phyloP scores from a whole-genome alignment of 31 red algal species.

The Endocladia muricata region DNA sequence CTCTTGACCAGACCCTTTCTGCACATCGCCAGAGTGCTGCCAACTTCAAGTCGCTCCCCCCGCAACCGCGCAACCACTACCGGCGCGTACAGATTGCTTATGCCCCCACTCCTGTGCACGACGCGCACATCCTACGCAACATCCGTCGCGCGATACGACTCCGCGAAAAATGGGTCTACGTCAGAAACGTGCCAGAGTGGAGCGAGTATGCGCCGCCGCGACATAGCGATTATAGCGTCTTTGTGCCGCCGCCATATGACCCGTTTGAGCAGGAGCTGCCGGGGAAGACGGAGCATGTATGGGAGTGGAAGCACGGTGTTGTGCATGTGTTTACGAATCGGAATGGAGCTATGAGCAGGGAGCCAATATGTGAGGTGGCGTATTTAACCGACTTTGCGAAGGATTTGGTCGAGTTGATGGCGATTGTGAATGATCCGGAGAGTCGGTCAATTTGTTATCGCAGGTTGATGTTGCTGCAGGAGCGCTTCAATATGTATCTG shows the following conservation, averaged over 20 bases:
- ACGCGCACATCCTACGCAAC: background rate
- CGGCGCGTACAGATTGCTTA: constrained; percentile 19
- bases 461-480: constrained; percentile 61
- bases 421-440: constrained; percentile 75
- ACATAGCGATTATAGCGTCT: constrained; percentile 22
- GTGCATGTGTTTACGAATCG: constrained; percentile 48
- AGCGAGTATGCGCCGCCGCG: constrained; percentile 3
- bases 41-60: constrained; percentile 41
- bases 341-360: constrained; percentile 17
- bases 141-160: constrained; percentile 52
- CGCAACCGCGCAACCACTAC: constrained; percentile 18
- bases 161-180: constrained; percentile 68
- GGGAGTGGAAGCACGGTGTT: constrained; percentile 69
- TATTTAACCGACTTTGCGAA: constrained; percentile 47
- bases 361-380: constrained; percentile 11
- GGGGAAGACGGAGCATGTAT: constrained; percentile 31
- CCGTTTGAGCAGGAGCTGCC: constrained; percentile 40
- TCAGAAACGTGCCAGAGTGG: constrained; percentile 59
- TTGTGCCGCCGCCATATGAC: constrained; percentile 81
- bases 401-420: constrained; percentile 55
- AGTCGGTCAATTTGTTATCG: constrained; percentile 73
- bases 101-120: background rate
- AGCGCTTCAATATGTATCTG: constrained; percentile 79
- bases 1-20: constrained; percentile 34
- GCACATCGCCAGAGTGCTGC: constrained; percentile 26